Conservation (phyloP, 163 green algal species). For the Scenedesmus sp. region DNA sequence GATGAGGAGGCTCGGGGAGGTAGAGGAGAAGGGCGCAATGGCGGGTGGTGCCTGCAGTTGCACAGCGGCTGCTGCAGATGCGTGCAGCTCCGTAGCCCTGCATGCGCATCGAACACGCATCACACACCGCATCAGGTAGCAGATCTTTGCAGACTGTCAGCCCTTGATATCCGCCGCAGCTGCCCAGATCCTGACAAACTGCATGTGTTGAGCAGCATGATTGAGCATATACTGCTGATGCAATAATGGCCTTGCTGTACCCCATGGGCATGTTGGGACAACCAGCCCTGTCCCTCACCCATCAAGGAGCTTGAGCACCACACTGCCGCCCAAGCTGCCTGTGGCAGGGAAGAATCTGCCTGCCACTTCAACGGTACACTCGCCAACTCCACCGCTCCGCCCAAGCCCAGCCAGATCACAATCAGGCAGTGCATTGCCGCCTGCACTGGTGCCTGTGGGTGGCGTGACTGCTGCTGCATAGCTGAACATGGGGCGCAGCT, state of each 20-base stretch:
- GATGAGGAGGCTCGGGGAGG: constrained; percentile 24
- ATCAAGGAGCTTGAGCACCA: background rate
- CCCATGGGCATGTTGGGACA: background rate
- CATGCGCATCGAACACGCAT: background rate
- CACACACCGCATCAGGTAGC: too few relatives aligned
- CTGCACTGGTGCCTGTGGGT: constrained; percentile 3
- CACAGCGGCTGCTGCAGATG: background rate
- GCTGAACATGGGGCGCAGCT: constrained; percentile 23
- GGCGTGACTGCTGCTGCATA: background rate
- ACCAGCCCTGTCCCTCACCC: background rate
- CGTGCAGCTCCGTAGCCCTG: background rate
- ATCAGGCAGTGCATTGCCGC: constrained; percentile 40
- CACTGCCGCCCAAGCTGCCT: background rate
- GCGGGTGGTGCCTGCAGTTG: constrained; percentile 28
- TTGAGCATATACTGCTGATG: too few relatives aligned
- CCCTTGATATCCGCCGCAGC: too few relatives aligned
- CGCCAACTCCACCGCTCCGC: constrained; percentile 26
- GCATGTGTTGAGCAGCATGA: background rate
- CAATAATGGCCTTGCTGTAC: background rate
- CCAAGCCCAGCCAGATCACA: constrained; percentile 13
- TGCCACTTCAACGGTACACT: constrained; percentile 20
- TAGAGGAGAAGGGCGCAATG: background rate
- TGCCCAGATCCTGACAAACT: too few relatives aligned
- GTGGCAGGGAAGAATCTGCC: constrained; percentile 33
- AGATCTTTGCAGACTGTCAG: too few relatives aligned